These are phyloP conservation scores for Colletotrichum sojae DNA, from an alignment of 2,329 filamentous ascomycete genomes.

Conservation along the genomic window DNA sequence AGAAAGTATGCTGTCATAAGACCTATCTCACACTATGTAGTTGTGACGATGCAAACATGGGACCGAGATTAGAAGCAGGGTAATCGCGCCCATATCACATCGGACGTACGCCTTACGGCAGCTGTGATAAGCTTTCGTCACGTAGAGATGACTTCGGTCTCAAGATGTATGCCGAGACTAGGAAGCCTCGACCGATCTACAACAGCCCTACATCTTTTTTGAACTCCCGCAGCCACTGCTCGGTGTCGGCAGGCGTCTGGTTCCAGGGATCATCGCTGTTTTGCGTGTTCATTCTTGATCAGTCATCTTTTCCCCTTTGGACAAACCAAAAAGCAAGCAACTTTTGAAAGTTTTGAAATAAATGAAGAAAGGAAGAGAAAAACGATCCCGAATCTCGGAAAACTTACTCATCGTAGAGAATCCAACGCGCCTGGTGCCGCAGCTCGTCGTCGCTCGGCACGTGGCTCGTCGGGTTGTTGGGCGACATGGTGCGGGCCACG, in stretches of 20 bases:
- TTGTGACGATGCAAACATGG: no score
- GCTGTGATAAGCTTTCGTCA: no score
- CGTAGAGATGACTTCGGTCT: no score
- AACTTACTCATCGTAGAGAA: constrained; percentile 49
- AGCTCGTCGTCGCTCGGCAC: constrained; percentile 54
- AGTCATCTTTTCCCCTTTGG: no score
- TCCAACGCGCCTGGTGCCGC: constrained; percentile 50
- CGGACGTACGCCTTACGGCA: no score
- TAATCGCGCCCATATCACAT: no score
- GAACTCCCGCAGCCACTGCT: constrained; percentile 34
- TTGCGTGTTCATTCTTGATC: background rate
- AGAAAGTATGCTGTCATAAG: no score
- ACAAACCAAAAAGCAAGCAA: background rate
- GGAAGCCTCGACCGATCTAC: background rate
- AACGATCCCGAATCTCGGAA: no score
- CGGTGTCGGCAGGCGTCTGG: constrained; percentile 37
- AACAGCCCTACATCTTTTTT: constrained; percentile 28
- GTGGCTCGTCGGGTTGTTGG: constrained; percentile 47
- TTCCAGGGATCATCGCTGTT: constrained; percentile 40
- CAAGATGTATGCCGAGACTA: no score
- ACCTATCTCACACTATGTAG: no score
- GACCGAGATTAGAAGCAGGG: no score
- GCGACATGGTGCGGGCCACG: constrained; percentile 49
- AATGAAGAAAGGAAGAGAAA: background rate
- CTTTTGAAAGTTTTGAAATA: no score